Base-by-base conservation (phyloP, 495 filamentous ascomycete genomes). In the Penicillium longicatenatum region DNA sequence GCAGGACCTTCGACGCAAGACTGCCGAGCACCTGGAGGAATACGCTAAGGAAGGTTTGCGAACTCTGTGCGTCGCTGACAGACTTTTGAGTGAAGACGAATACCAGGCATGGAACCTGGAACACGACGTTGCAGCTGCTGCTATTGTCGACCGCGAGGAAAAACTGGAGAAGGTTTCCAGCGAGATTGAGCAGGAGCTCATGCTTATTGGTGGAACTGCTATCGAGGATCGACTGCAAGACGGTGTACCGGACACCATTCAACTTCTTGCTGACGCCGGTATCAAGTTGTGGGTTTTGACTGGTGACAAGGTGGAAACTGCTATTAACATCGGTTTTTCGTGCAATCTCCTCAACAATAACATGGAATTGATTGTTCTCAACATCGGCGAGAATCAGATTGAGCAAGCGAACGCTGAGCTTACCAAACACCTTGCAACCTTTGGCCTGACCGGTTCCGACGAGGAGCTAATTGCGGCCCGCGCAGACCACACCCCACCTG, bases 241-340 rank as follows among this genome's bases (percentile, higher is more conserved):
- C 63, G 95, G 94, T 59, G 95, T 99, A 14, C 95, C 95, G 10
- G 95, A 97, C 64, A 93, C 95, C 3, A 99, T 99, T 62, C 90
- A 89, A 54, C 75, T 99, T 48, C 86, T 99, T 52, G 93, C 88
- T 39, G 87, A 92, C 56, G 95, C 95, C 49, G 95, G 95, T 58
- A 97, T 99, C 74, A 99, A 99, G 69, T 84, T 99, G n/a, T 99
- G 95, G 95, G 95, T 99, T 55, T 77, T 99, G 45, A 99, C 95
- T 31, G 95, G 95, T 54, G 95, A 99, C 78, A 99, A 97, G 75
- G 93, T 98, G 47, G 95, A 98, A 73, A 99, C 95, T 47, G 95
- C 95, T 42, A 98, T 99, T 83, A 99, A 99, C 73, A 99, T 99
- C 71, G 95, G 95, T 20, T 99, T 98, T 74, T 98, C 95, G 12